Evolutionary conservation across 768 basidiomycete species (phyloP).

Genomic region (Tremella fuciformis): DNA sequence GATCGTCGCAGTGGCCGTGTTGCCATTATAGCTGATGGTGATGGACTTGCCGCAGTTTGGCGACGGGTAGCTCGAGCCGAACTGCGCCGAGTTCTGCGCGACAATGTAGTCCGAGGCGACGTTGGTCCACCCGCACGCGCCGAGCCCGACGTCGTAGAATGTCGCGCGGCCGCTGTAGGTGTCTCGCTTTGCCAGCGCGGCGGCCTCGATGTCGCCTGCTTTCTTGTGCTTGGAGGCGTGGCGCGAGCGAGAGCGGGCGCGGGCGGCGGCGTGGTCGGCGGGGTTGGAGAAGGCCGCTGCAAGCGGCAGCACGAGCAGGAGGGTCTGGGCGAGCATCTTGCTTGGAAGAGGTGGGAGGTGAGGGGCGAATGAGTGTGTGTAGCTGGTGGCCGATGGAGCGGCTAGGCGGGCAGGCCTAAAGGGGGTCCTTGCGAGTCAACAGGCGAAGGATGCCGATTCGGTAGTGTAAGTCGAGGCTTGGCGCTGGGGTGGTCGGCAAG

Average conservation of each 20-base stretch:
- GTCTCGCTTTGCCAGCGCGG: neutral
- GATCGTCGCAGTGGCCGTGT: slow-evolving; percentile 61
- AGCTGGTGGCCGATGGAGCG: too few species aligned
- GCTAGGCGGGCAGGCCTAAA: too few species aligned
- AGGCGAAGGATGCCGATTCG: too few species aligned
- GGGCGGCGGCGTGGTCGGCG: slow-evolving; percentile 1
- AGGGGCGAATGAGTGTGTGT: too few species aligned
- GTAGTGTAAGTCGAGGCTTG: too few species aligned
- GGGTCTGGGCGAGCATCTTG: too few species aligned
- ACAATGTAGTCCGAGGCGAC: slow-evolving; percentile 53
- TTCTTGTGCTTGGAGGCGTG: neutral
- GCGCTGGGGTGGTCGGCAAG: too few species aligned
- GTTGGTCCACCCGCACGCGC: slow-evolving; percentile 55
- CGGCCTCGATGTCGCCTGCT: neutral
- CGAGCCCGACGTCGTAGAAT: slow-evolving; percentile 55
- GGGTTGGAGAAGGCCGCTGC: slow-evolving; percentile 2
- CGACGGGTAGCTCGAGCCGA: slow-evolving; percentile 58
- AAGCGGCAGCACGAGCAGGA: neutral
- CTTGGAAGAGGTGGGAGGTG: too few species aligned
- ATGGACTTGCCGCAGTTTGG: slow-evolving; percentile 64
- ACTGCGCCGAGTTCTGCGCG: slow-evolving; percentile 55
- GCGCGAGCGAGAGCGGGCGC: neutral
- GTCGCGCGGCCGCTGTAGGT: slow-evolving; percentile 45
- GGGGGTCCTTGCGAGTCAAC: too few species aligned
- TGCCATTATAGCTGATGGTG: slow-evolving; percentile 63